Evolutionary conservation across 208 protist species (phyloP).

Genomic region (Acanthamoeba triangularis): DNA sequence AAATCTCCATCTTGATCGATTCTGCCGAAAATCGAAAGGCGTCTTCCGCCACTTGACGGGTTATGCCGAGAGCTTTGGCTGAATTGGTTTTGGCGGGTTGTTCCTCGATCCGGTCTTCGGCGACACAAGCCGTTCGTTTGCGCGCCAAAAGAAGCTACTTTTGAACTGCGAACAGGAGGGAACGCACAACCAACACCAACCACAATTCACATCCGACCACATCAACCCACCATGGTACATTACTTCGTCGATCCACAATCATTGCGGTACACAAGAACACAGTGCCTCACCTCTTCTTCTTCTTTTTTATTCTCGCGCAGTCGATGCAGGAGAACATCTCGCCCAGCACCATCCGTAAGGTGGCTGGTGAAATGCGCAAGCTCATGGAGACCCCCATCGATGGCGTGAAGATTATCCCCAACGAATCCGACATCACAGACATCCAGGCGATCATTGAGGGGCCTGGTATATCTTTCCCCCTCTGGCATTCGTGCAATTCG

Average conservation of each 20-base stretch:
- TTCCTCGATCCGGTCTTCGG: too few relatives aligned
- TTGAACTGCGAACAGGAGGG: neutral
- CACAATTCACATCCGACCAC: neutral
- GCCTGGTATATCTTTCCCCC: slow-evolving; percentile 88
- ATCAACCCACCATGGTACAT: neutral
- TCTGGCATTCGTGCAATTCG: neutral
- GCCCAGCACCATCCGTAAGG: slow-evolving; percentile 81
- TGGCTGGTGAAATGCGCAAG: slow-evolving; percentile 88
- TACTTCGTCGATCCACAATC: neutral
- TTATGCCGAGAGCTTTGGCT: too few relatives aligned
- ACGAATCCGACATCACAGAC: slow-evolving; percentile 95
- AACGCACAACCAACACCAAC: neutral
- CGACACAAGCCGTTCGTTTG: neutral
- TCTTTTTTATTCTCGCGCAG: neutral
- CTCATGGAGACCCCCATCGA: slow-evolving; percentile 88
- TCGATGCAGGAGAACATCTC: slow-evolving; percentile 73
- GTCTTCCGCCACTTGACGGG: neutral
- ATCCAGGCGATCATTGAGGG: slow-evolving; percentile 96
- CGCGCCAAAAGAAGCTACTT: neutral
- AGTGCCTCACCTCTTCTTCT: neutral
- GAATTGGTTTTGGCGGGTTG: too few relatives aligned
- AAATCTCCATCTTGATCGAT: slow-evolving; percentile 3
- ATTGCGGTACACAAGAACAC: too few relatives aligned
- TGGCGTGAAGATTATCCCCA: slow-evolving; percentile 93
- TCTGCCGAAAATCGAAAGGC: neutral